Base-by-base conservation (phyloP, 2,329 filamentous ascomycete species). In the Rasamsonia emersonii region DNA sequence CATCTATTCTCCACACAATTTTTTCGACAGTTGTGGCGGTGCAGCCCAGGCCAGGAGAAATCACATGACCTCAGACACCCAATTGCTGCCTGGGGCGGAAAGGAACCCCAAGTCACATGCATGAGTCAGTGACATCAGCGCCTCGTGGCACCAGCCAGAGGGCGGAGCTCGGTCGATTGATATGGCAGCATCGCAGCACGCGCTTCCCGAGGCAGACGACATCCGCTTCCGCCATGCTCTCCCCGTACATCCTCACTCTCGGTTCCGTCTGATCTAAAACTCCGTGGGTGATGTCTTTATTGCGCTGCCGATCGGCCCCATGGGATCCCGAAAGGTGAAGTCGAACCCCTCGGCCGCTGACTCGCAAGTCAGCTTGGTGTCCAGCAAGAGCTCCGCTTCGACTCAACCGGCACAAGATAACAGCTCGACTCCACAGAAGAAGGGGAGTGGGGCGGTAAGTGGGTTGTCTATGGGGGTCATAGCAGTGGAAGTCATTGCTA, bases 251-350 rank as follows among this genome's bases (percentile, higher is more conserved):
- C 9, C 18, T 33, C 18, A 16, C 7, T 17, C 28, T 13, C 11
- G 7, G 5, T 17, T 11, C 30, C 10, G 19, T 11, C 9, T 29
- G 18, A 9, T 29, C 27, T 29, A n/a, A 21, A 7, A n/a, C 19
- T 21, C 13, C 24, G 24, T 31, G 42, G 49, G 55, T 59, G 42
- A 62, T 62, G 59, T 49, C 40, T 45, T 42, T 44, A 35, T 38
- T 23, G 32, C 40, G 35, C 36, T 45, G 37, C 49, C 46, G 47
- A 58, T 61, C 58, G 53, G 55, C 46, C 46, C 47, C 38, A 54
- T 50, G 59, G 57, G 57, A 51, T 56, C 60, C 50, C 54, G 59
- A 44, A 64, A 64, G 51, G 48, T 59, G 43, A 63, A 63, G 46
- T 54, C 55, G 44, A 62, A 54, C 43, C 52, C 48, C 29, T 47